These are phyloP conservation scores for Leccinum subgranulosum DNA, from an alignment of 768 basidiomycete genomes.

Conservation along the genomic window DNA sequence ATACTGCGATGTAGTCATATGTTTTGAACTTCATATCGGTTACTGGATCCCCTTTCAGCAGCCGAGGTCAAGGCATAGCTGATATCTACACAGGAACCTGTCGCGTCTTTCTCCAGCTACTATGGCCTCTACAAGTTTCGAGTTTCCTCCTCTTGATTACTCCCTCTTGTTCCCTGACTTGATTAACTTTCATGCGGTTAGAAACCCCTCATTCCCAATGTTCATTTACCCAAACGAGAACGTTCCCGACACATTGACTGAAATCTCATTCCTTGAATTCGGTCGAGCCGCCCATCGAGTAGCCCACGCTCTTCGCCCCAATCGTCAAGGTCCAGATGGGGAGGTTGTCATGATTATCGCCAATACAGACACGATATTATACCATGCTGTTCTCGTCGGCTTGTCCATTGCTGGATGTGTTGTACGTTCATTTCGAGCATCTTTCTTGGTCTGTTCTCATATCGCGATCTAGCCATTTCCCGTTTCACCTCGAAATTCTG, in stretches of 20 bases:
- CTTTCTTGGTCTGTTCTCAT: constrained; percentile 24
- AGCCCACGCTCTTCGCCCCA: constrained; percentile 40
- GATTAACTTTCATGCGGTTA: constrained; percentile 23
- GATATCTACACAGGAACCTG: neutral
- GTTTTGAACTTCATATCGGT: too few relatives aligned
- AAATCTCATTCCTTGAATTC: constrained; percentile 28
- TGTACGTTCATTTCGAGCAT: constrained; percentile 23
- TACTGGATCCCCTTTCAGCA: too few relatives aligned
- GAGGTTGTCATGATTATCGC: constrained; percentile 23
- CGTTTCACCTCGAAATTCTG: constrained; percentile 30
- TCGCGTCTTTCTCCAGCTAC: neutral
- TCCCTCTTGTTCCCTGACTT: constrained; percentile 24
- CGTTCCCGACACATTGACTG: constrained; percentile 7
- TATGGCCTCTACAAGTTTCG: neutral
- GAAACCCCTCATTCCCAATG: constrained; percentile 21
- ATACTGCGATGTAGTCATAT: too few relatives aligned
- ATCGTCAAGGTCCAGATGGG: constrained; percentile 19
- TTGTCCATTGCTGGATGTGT: constrained; percentile 40
- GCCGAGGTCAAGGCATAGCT: too few relatives aligned
- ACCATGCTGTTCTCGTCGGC: constrained; percentile 32
- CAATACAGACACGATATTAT: constrained; percentile 32
- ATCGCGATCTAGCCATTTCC: constrained; percentile 28
- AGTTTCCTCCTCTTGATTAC: constrained; percentile 24
- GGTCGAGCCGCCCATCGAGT: constrained; percentile 30
- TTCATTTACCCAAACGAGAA: constrained; percentile 16